Percentiles rank a stretch among this genome's conserved stretches.
Conservation (phyloP, 1,139 yeast species). For the Blastobotrys persicus region DNA sequence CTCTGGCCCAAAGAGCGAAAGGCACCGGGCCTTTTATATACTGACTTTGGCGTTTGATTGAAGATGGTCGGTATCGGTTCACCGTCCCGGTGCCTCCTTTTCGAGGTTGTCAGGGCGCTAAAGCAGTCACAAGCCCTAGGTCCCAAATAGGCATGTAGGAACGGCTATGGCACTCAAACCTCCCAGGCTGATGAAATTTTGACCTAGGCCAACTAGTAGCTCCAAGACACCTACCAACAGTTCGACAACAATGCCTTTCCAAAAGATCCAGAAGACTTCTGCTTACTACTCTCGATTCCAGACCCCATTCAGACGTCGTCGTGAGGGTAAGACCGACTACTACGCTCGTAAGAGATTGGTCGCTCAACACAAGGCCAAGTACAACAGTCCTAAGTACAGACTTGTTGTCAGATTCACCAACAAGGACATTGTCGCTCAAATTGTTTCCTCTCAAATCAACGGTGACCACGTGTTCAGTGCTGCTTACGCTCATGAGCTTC, state of each 20-base stretch:
- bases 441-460: conserved; percentile 91
- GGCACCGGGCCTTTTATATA: background rate
- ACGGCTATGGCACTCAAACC: too few species aligned
- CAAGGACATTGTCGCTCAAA: conserved; percentile 98
- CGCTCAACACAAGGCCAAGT: conserved; percentile 99
- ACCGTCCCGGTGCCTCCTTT: background rate
- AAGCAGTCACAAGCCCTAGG: conserved; percentile 2
- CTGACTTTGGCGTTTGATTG: too few species aligned
- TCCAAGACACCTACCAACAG: conserved; percentile 9
- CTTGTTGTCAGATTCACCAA: conserved; percentile 99
- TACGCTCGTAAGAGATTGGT: conserved; percentile 99
- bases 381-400: conserved; percentile 99
- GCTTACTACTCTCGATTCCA: conserved; percentile 99
- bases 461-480: conserved; percentile 97
- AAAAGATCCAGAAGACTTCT: conserved; percentile 67
- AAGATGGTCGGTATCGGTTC: background rate
- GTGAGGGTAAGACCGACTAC: conserved; percentile 99
- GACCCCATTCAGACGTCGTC: conserved; percentile 99
- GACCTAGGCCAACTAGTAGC: background rate
- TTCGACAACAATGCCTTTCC: conserved; percentile 66
- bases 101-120: background rate
- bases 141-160: conserved; percentile 3
- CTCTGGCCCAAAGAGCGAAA: conserved; percentile 2
- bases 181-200: background rate
- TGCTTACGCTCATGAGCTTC: conserved; percentile 99